Base-by-base conservation (phyloP, 73 alveolate species). In the Stentor coeruleus region DNA sequence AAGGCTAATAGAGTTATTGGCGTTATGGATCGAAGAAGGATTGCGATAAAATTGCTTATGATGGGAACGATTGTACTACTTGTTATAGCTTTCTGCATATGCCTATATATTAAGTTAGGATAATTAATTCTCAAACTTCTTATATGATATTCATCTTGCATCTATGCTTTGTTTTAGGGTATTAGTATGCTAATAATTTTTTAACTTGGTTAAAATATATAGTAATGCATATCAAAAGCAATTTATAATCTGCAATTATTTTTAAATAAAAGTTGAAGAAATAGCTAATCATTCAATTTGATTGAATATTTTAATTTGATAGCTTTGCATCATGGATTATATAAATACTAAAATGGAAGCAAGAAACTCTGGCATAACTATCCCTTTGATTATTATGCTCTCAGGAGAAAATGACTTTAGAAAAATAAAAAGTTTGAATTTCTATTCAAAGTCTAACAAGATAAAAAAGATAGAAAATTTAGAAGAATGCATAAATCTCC, bases 1-100 rank as follows among this genome's bases (percentile, higher is more conserved):
- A 66, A 66, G 39, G 79, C 79, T 20, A 66, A 66, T 66, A 66
- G 79, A 40, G 39, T 33, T 0, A 66, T 66, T 33, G 79, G 79
- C 26, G n/a, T 31, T 20, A 66, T 66, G 79, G 37, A 66, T 33
- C 79, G 79, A 26, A 20, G 79, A 66, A 20, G 79, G 37, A 66
- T 66, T 20, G n/a, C 49, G 15, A 66, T 66, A 15, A 66, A 66
- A 66, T 20, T 66, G n/a, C 20, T 66, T 14, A 66, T 66, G 79
- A 20, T 66, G 40, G 37, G 20, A 33, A 66, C 37, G n/a, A 66
- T 66, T 26, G 79, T 66, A 66, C 79, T 66, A 28, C 33, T 66
- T 20, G 37, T 66, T 37, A 31, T 66, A 20, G 79, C 79, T 1
- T 66, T 20, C 33, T 37, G 49, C 49, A 31, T 66, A 0, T 20